Evolutionary conservation across 108 stramenopile genomes (phyloP).

Genomic region (Fragilaria radians): DNA sequence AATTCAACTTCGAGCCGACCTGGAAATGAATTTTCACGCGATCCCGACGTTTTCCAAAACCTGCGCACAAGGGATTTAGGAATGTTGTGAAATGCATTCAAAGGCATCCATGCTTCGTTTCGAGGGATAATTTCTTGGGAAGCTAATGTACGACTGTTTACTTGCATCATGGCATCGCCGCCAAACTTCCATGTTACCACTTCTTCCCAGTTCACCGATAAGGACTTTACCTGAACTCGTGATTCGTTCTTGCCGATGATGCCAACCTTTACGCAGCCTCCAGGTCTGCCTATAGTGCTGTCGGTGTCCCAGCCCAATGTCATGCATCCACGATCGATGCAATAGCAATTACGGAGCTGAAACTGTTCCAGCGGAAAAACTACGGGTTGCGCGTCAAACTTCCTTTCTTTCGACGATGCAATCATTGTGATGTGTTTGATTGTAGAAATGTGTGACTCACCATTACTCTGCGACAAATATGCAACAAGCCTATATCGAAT

Average conservation of each 20-base stretch:
- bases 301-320: conserved; percentile 2
- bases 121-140: not conserved
- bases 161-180: not conserved
- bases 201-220: not conserved
- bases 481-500: conserved; percentile 13
- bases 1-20: not conserved
- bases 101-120: not conserved
- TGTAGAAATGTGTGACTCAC: not conserved
- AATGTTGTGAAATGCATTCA: not conserved
- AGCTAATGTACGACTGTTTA: not conserved
- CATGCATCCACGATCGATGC: not conserved
- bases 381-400: not conserved
- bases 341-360: not conserved
- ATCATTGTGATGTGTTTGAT: not conserved
- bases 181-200: not conserved
- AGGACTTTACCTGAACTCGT: not conserved
- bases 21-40: not conserved
- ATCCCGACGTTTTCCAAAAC: not conserved
- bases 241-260: conserved; percentile 1
- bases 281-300: not conserved
- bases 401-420: not conserved
- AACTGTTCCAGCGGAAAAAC: conserved; percentile 1
- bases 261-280: not conserved
- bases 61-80: not conserved
- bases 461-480: not conserved